Evolutionary conservation across 75 land plant species (phyloP).

Genomic region (Cryptomeria japonica): DNA sequence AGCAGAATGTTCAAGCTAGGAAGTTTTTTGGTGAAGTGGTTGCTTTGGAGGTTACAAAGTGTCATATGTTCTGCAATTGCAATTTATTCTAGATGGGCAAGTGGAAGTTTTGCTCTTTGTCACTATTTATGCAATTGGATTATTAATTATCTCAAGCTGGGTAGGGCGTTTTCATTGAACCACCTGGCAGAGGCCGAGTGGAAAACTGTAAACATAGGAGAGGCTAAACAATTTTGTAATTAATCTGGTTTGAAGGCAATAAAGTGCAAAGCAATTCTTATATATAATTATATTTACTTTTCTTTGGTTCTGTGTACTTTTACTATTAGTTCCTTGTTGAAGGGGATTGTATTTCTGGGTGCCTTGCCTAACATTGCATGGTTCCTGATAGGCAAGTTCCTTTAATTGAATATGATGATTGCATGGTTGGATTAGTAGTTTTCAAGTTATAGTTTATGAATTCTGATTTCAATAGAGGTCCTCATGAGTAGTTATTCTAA

Average conservation of each 20-base stretch:
- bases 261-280: not conserved
- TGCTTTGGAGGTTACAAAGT: not conserved
- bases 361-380: no score
- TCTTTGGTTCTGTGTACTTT: not conserved
- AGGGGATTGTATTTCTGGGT: not conserved
- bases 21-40: not conserved
- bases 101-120: not conserved
- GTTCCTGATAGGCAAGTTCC: not conserved
- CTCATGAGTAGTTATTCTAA: not conserved
- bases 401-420: not conserved
- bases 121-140: not conserved
- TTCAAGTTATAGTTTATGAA: no score
- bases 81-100: not conserved
- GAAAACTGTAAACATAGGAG: not conserved
- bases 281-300: not conserved
- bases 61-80: not conserved
- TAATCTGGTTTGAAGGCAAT: not conserved
- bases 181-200: not conserved
- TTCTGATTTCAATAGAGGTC: not conserved
- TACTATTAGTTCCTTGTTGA: not conserved
- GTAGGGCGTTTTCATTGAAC: slow-evolving; percentile 4
- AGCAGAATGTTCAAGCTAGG: not conserved
- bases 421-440: not conserved
- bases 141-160: not conserved
- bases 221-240: slow-evolving; percentile 10